Percentiles rank a stretch among this genome's conserved stretches.
These are phyloP conservation scores for Eucalyptus curtisii DNA, from an alignment of 345 rosid genomes.

Conservation along the genomic window DNA sequence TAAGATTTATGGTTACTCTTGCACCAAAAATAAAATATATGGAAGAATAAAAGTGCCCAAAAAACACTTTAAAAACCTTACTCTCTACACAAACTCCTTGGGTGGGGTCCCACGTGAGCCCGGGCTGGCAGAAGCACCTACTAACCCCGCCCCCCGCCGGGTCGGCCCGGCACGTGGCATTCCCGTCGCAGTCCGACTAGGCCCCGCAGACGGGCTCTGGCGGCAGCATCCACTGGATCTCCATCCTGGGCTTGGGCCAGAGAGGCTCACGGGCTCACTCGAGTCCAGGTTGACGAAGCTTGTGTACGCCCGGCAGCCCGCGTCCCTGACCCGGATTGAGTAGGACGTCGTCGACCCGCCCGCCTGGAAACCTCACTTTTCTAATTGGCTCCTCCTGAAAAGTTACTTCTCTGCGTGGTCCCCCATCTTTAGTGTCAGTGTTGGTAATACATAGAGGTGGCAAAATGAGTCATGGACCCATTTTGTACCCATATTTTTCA, in stretches of 20 bases:
- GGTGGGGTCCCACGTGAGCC: constrained; percentile 18
- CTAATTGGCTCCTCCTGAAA: too few species aligned
- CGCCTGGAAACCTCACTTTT: background rate
- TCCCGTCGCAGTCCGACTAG: constrained; percentile 24
- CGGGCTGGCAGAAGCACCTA: constrained; percentile 22
- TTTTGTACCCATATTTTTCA: too few species aligned
- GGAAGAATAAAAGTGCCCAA: background rate
- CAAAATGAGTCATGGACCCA: too few species aligned
- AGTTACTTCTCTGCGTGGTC: too few species aligned
- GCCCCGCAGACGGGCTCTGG: constrained; percentile 19
- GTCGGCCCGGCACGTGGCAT: constrained; percentile 23
- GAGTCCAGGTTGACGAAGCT: constrained; percentile 29
- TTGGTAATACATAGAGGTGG: too few species aligned
- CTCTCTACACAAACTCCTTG: constrained; percentile 13
- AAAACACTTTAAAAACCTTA: background rate
- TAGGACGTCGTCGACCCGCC: constrained; percentile 28
- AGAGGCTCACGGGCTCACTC: constrained; percentile 1
- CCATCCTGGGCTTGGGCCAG: constrained; percentile 37
- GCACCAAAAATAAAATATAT: background rate
- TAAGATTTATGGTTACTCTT: background rate
- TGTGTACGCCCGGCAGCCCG: constrained; percentile 29
- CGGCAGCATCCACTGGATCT: constrained; percentile 29
- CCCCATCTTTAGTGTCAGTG: too few species aligned
- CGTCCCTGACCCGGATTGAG: constrained; percentile 12
- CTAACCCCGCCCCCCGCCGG: background rate